phyloP scores from a whole-genome alignment of 495 filamentous ascomycete species.

The Penicillium paradoxum region DNA sequence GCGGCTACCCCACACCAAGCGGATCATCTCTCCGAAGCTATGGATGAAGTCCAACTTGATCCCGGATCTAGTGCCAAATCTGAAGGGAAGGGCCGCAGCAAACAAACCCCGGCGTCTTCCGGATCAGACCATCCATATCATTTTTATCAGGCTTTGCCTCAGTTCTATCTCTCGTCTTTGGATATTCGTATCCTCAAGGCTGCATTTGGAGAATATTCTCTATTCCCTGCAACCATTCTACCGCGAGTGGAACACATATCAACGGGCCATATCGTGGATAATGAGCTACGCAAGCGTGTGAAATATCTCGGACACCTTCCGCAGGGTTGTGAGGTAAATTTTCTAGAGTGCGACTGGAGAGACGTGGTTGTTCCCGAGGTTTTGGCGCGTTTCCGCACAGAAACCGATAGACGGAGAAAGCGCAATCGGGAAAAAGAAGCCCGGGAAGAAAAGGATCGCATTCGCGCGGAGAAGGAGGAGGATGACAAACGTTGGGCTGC shows the following conservation, averaged over 20 bases:
- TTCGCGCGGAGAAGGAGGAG: constrained; percentile 81
- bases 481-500: constrained; percentile 58
- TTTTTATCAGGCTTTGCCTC: constrained; percentile 86
- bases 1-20: constrained; percentile 18
- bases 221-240: constrained; percentile 84
- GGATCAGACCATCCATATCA: constrained; percentile 51
- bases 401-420: constrained; percentile 75
- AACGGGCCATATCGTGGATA: constrained; percentile 85
- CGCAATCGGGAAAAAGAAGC: constrained; percentile 80
- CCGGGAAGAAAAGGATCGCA: constrained; percentile 83
- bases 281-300: constrained; percentile 76
- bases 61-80: constrained; percentile 16
- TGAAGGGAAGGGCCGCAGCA: constrained; percentile 21
- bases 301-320: constrained; percentile 93
- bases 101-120: constrained; percentile 26
- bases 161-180: constrained; percentile 88
- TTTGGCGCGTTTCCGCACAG: constrained; percentile 63
- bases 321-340: constrained; percentile 86
- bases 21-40: constrained; percentile 25
- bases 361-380: constrained; percentile 76
- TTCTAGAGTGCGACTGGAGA: constrained; percentile 96
- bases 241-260: constrained; percentile 90
- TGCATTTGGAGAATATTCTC: constrained; percentile 76
- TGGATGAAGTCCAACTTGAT: constrained; percentile 23
- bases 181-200: constrained; percentile 94